Conservation (phyloP, 1,139 yeast genomes). For the Kurtzmaniella quercitrusa region DNA sequence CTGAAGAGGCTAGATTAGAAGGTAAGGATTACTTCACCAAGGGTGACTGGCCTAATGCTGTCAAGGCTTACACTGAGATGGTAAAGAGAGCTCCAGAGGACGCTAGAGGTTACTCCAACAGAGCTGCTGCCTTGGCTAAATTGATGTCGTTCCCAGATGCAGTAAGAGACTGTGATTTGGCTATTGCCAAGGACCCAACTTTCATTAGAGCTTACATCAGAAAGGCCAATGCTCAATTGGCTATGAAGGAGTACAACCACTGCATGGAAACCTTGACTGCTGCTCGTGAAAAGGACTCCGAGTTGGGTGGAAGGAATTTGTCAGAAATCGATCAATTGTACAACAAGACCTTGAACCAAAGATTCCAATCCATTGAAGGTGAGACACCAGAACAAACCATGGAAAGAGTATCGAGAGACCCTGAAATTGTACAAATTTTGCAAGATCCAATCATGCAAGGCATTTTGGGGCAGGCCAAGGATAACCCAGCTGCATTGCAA, state of each 20-base stretch:
- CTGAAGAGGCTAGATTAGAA: constrained; percentile 89
- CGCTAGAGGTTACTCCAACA: constrained; percentile 94
- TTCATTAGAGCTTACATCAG: constrained; percentile 95
- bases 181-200: constrained; percentile 80
- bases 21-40: constrained; percentile 89
- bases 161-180: constrained; percentile 84
- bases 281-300: constrained; percentile 74
- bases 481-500: constrained; percentile 93
- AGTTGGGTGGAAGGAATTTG: constrained; percentile 55
- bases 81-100: constrained; percentile 94
- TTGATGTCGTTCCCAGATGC: constrained; percentile 98
- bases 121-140: constrained; percentile 96
- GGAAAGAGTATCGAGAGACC: constrained; percentile 88
- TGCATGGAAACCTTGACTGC: constrained; percentile 77
- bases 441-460: constrained; percentile 98
- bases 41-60: constrained; percentile 97
- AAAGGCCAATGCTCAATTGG: constrained; percentile 92
- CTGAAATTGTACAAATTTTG: constrained; percentile 85
- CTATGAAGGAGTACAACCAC: constrained; percentile 81
- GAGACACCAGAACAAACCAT: constrained; percentile 95
- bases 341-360: constrained; percentile 70
- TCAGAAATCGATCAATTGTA: constrained; percentile 81
- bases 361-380: constrained; percentile 80
- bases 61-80: constrained; percentile 92
- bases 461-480: constrained; percentile 89